Conservation (phyloP, 2,329 filamentous ascomycete species). For the Paradendryphiella salina region DNA sequence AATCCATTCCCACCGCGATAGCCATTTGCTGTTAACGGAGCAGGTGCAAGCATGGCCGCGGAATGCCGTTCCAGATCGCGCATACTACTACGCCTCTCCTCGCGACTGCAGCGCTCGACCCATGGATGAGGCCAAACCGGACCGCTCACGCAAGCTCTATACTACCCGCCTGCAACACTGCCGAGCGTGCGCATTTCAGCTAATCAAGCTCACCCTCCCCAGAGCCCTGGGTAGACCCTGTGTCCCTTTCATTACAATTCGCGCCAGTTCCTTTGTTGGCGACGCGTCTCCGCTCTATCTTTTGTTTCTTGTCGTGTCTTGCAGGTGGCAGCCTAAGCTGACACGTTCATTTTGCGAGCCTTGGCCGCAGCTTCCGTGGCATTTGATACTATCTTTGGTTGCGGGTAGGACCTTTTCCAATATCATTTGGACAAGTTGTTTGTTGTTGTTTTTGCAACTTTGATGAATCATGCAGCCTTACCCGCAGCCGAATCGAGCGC, state of each 20-base stretch:
- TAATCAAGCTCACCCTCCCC: slow-evolving; percentile 16
- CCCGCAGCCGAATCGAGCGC: slow-evolving; percentile 16
- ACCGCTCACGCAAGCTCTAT: slow-evolving; percentile 18
- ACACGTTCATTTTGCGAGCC: slow-evolving; percentile 3
- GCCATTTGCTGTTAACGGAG: slow-evolving; percentile 22
- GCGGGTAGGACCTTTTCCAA: neutral
- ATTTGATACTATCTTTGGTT: neutral
- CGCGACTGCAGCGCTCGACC: slow-evolving; percentile 15
- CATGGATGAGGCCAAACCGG: slow-evolving; percentile 17
- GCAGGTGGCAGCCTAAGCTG: slow-evolving; percentile 3
- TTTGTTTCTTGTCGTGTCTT: slow-evolving; percentile 2
- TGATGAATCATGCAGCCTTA: slow-evolving; percentile 31
- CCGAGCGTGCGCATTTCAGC: slow-evolving; percentile 10
- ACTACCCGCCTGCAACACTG: slow-evolving; percentile 14
- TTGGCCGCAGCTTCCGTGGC: slow-evolving; percentile 3
- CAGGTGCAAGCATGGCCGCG: slow-evolving; percentile 21
- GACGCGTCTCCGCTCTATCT: neutral
- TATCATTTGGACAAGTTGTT: neutral
- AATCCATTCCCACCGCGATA: slow-evolving; percentile 4
- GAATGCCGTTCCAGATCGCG: slow-evolving; percentile 20
- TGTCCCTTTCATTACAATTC: neutral
- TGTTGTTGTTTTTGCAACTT: neutral
- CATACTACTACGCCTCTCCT: slow-evolving; percentile 18
- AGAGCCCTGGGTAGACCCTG: neutral
- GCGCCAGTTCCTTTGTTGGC: slow-evolving; percentile 1